phyloP scores from a whole-genome alignment of 129 eudicot species.

The Dittrichia graveolens region DNA sequence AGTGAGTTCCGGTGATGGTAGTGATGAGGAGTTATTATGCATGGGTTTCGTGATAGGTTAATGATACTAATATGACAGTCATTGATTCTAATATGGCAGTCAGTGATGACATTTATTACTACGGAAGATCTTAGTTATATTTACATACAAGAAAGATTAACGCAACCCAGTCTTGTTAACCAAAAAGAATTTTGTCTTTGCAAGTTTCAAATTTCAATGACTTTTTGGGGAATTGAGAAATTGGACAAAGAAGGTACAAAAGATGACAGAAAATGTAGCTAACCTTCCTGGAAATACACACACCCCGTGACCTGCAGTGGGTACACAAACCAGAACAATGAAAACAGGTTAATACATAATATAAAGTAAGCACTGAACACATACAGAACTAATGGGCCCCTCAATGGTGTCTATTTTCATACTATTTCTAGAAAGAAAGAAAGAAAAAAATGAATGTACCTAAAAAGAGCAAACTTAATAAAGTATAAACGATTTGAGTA shows the following conservation, averaged over 20 bases:
- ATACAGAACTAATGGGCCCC: conserved; percentile 41
- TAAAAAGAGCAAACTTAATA: conserved; percentile 8
- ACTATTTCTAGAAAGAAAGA: neutral
- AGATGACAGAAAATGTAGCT: conserved; percentile 41
- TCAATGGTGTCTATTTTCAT: conserved; percentile 7
- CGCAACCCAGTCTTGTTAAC: conserved; percentile 8
- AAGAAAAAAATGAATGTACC: conserved; percentile 11
- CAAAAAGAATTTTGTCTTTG: neutral
- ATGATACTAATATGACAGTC: no score
- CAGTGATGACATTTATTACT: no score
- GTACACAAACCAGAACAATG: conserved; percentile 36
- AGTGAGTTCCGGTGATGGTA: no score
- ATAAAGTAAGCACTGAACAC: conserved; percentile 30
- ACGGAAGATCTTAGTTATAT: neutral
- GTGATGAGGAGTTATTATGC: no score
- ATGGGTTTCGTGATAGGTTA: no score
- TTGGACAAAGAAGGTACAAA: conserved; percentile 45
- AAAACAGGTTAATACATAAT: conserved; percentile 32
- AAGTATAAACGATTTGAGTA: conserved; percentile 8
- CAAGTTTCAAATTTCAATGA: conserved; percentile 23
- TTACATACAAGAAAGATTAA: conserved; percentile 6
- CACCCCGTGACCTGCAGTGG: conserved; percentile 90
- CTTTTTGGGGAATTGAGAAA: conserved; percentile 35
- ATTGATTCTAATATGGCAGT: no score
- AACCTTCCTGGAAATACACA: conserved; percentile 99